Evolutionary conservation across 768 basidiomycete species (phyloP), one percentile per base, ranked within the genome.

Genomic region (Lentinula aciculospora): DNA sequence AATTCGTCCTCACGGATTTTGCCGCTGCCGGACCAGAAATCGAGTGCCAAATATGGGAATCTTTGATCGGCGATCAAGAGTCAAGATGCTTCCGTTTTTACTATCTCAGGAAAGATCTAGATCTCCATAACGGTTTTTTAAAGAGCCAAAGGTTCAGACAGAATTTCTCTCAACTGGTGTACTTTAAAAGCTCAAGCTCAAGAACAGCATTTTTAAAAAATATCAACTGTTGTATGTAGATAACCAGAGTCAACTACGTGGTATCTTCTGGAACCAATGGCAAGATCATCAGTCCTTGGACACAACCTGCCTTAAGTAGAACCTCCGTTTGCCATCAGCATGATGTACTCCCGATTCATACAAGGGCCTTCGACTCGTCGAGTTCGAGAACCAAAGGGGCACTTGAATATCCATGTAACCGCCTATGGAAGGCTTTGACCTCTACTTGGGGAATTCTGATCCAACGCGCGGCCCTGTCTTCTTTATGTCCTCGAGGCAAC

Each of bases 21-120:
- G 51, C 51, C 51, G 51, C 2, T 21, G 12, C 12, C 17, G 7
- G n/a, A 5, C 19, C 32, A 23, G 32, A 15, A 28, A 27, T 31
- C 46, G 25, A 15, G 46, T 47, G 5, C 51, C 36, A 15, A 37
- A 36, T 27, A 39, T 32, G 49, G 49, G 13, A 53, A 28, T 56
- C 27, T 23, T 31, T 57, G 56, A 57, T 57, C 56, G 56, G 56
- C 45, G 45, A 57, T 57, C 56, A 57, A 56, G 28, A n/a, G 15
- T 21, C 4, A 40, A 39, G 25, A 57, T 57, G 56, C 56, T 57
- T 57, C 56, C 56, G 56, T 48, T 57, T 47, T 57, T 47, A 37
- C 56, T 46, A 31, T 37, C 29, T 46, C 19, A 17, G 56, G 23
- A 23, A 48, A 19, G 42, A 53, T 53, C 51, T 53, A 36, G 51